Percentiles rank a stretch among this genome's conserved stretches.
phyloP scores from a whole-genome alignment of 2,329 filamentous ascomycete species.

The Talaromyces sp. region DNA sequence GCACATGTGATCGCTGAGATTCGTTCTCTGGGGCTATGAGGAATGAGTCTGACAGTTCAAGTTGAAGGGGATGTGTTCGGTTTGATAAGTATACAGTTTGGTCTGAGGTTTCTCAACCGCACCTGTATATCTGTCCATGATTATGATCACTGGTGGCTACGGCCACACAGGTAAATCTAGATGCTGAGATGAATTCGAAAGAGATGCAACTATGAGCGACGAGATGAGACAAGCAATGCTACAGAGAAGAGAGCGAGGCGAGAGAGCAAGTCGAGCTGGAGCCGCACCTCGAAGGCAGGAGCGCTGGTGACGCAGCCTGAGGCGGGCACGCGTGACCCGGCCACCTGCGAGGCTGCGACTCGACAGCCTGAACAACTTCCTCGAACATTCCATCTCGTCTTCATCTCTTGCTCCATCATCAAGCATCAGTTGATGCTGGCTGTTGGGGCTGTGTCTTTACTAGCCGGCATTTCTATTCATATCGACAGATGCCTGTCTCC shows the following conservation, averaged over 20 bases:
- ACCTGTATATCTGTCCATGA: background rate
- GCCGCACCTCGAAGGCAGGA: background rate
- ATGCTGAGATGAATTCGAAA: background rate
- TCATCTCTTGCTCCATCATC: background rate
- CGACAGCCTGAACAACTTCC: background rate
- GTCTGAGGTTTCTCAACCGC: background rate
- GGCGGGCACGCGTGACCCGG: background rate
- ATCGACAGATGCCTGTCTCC: background rate
- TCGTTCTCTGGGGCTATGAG: background rate
- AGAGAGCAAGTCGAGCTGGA: background rate
- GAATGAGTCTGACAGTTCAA: background rate
- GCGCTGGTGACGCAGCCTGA: background rate
- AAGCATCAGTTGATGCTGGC: background rate
- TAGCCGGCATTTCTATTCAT: background rate
- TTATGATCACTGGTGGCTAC: background rate
- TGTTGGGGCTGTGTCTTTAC: background rate
- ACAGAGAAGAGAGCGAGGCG: background rate
- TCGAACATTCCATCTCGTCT: background rate
- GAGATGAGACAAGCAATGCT: background rate
- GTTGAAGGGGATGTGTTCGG: background rate
- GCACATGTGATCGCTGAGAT: background rate
- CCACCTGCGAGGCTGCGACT: background rate
- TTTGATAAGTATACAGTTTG: background rate
- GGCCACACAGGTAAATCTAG: background rate
- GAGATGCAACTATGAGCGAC: background rate